phyloP scores from a whole-genome alignment of 805 yeast species.

The Candida hispaniensis region DNA sequence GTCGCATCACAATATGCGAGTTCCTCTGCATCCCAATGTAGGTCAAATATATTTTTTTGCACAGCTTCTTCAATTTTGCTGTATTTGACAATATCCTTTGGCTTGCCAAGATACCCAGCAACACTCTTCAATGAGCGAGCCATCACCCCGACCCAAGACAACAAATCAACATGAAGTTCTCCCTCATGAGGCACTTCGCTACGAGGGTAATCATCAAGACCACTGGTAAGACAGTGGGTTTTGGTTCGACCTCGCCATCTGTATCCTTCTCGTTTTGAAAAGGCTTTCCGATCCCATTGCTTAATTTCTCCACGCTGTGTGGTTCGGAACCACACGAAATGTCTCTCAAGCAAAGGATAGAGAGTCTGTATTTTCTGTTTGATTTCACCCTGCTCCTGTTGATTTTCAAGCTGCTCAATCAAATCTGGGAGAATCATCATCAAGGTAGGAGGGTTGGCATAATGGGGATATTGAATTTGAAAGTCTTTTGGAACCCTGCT shows the following conservation, averaged over 20 bases:
- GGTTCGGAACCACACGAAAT: conserved; percentile 73
- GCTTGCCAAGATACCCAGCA: conserved; percentile 49
- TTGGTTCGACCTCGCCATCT: conserved; percentile 90
- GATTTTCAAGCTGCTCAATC: conserved; percentile 33
- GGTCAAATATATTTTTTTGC: conserved; percentile 49
- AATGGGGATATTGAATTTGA: conserved; percentile 73
- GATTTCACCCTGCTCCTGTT: background rate
- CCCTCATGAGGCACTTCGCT: conserved; percentile 70
- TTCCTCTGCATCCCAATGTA: conserved; percentile 70
- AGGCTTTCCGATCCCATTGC: conserved; percentile 52
- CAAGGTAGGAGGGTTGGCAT: conserved; percentile 93
- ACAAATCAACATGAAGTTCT: conserved; percentile 79
- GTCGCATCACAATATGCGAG: conserved; percentile 74
- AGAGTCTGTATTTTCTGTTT: conserved; percentile 34
- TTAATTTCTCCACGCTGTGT: conserved; percentile 69
- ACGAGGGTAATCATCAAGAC: conserved; percentile 92
- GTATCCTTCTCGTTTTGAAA: conserved; percentile 52
- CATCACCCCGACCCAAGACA: conserved; percentile 93
- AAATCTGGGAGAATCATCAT: conserved; percentile 46
- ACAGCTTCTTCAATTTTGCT: conserved; percentile 45
- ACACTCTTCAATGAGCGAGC: conserved; percentile 67
- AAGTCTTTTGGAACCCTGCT: conserved; percentile 77
- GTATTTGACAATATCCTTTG: conserved; percentile 50
- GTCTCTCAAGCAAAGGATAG: conserved; percentile 66
- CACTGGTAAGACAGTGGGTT: conserved; percentile 82